A percentile compares a stretch with the other conserved stretches of the same genome.
Evolutionary conservation across 164 flowering plant genomes (phyloP).

Genomic region (Vitis labrusca): DNA sequence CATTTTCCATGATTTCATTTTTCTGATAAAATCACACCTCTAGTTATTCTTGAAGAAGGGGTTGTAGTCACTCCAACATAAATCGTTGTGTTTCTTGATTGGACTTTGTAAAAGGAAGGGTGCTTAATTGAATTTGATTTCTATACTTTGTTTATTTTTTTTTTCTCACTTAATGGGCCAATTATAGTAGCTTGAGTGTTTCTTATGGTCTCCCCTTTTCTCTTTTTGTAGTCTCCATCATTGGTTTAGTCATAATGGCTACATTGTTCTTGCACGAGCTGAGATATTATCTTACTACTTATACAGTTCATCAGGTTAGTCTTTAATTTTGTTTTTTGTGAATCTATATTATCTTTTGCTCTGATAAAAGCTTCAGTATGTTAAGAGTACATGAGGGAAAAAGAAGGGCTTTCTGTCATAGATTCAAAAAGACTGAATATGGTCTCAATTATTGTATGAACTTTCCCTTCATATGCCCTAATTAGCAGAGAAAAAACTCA

Average conservation of each 20-base stretch:
- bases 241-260: slow-evolving; percentile 89
- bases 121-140: neutral
- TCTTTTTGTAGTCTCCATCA: slow-evolving; percentile 62
- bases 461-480: too few species aligned
- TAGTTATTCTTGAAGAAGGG: too few species aligned
- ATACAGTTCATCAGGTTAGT: slow-evolving; percentile 90
- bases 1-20: too few species aligned
- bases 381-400: too few species aligned
- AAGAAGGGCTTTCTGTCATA: too few species aligned
- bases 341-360: neutral
- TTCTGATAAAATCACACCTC: too few species aligned
- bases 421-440: too few species aligned
- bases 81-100: neutral
- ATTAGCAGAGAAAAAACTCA: too few species aligned
- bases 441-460: too few species aligned
- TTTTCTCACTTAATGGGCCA: neutral
- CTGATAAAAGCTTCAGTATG: too few species aligned
- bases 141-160: neutral
- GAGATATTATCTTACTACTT: slow-evolving; percentile 74
- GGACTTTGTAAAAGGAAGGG: neutral
- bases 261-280: slow-evolving; percentile 90
- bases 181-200: slow-evolving; percentile 7
- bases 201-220: slow-evolving; percentile 5
- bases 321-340: neutral
- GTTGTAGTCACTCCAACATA: too few species aligned